Evolutionary conservation across 1,139 yeast species (phyloP).

Genomic region (Pichia sp.): DNA sequence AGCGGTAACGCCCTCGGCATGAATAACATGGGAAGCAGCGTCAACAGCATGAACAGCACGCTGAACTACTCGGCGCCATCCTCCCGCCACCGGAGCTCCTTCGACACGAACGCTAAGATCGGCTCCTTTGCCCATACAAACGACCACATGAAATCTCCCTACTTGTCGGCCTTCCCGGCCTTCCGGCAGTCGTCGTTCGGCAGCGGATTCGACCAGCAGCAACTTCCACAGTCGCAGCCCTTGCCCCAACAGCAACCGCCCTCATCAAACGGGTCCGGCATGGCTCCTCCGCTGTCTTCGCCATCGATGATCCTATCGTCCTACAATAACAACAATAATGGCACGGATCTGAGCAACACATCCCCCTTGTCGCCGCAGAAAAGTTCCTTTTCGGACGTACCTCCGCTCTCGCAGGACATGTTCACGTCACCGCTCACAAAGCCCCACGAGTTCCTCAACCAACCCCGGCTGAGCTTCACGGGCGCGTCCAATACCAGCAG

Average conservation of each 20-base stretch:
- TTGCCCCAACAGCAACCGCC: slow-evolving; percentile 4
- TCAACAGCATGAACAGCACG: neutral
- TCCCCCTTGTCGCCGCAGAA: slow-evolving; percentile 11
- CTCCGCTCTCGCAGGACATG: neutral
- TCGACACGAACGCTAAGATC: slow-evolving; percentile 8
- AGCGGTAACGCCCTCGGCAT: neutral
- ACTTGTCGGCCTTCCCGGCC: neutral
- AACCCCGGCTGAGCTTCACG: neutral
- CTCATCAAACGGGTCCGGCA: neutral
- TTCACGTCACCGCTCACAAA: slow-evolving; percentile 10
- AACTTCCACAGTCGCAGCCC: neutral
- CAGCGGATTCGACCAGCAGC: neutral
- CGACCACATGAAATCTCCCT: slow-evolving; percentile 6
- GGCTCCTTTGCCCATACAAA: slow-evolving; percentile 10
- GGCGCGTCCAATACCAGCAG: neutral
- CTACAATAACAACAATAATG: neutral
- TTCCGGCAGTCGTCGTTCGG: slow-evolving; percentile 2
- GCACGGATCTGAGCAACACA: neutral
- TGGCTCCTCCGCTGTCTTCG: neutral
- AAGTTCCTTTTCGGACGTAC: slow-evolving; percentile 4
- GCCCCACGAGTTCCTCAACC: neutral
- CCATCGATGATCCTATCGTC: neutral
- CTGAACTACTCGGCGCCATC: neutral
- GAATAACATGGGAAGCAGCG: neutral
- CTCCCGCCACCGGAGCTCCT: slow-evolving; percentile 5